Evolutionary conservation across 1,139 yeast species (phyloP).

Genomic region (Kodamaea anthophila): DNA sequence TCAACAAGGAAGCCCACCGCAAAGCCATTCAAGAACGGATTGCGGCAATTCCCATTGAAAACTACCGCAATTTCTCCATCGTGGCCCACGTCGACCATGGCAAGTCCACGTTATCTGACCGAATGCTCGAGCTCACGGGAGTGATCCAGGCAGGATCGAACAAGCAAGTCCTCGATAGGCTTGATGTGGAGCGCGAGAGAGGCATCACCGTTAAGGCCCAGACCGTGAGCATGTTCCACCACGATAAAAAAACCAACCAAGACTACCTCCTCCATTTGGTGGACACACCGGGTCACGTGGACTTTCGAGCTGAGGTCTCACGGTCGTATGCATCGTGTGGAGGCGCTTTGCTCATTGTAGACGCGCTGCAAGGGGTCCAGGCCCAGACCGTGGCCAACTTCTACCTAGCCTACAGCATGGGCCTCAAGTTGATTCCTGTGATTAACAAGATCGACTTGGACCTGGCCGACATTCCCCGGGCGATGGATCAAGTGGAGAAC

Average conservation of each 20-base stretch:
- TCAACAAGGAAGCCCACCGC: slow-evolving; percentile 28
- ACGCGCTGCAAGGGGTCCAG: slow-evolving; percentile 94
- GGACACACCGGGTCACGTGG: slow-evolving; percentile 98
- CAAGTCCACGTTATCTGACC: slow-evolving; percentile 84
- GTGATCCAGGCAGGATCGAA: slow-evolving; percentile 73
- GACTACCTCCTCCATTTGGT: slow-evolving; percentile 85
- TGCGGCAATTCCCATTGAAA: slow-evolving; percentile 66
- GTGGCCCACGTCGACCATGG: slow-evolving; percentile 99
- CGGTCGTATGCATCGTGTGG: slow-evolving; percentile 94
- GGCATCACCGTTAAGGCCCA: slow-evolving; percentile 98
- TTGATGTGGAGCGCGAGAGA: slow-evolving; percentile 39
- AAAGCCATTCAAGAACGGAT: slow-evolving; percentile 49
- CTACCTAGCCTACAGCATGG: slow-evolving; percentile 82
- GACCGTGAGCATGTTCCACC: slow-evolving; percentile 83
- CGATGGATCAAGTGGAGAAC: slow-evolving; percentile 75
- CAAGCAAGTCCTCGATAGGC: slow-evolving; percentile 82
- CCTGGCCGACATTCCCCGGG: slow-evolving; percentile 76
- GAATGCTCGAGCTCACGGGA: slow-evolving; percentile 81
- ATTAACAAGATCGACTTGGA: slow-evolving; percentile 89
- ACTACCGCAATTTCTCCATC: slow-evolving; percentile 85
- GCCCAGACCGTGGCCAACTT: slow-evolving; percentile 98
- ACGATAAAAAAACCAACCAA: slow-evolving; percentile 41
- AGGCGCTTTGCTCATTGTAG: slow-evolving; percentile 85
- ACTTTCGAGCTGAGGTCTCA: slow-evolving; percentile 89
- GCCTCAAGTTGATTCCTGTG: slow-evolving; percentile 76